Evolutionary conservation across 331 rosid species (phyloP), one percentile per base, ranked within the genome.

Genomic region (Malus hybrid): DNA sequence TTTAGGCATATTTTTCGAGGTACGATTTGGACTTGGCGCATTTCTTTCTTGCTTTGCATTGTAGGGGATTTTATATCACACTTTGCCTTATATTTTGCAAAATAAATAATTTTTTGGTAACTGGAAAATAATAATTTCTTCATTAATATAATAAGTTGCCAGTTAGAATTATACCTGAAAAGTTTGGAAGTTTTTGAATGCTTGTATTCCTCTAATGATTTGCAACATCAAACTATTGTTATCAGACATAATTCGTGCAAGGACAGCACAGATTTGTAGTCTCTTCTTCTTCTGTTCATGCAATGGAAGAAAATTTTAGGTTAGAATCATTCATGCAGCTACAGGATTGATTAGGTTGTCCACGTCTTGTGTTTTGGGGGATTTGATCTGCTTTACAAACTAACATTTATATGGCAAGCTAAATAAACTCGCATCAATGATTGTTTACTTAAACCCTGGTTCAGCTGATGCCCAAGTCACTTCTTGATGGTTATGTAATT

Each of bases 1-100:
- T 92, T 92, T 80, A 88, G 93, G 71, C 97, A 92, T 77, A 88
- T 92, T 72, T 92, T 92, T 76, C 89, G 97, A 57, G 97, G 97
- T 90, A 81, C 8, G 74, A 64, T 70, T 78, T 63, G 24, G 31
- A 68, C 69, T 78, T 59, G 48, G 28, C 48, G 11, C 56, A 31
- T 71, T 73, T 59, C 73, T 79, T 46, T 48, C 27, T 48, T 60
- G 44, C 7, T 22, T 27, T 32, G 31, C 19, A 27, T 29, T 8
- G 14, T 57, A 54, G 36, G 59, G n/a, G 10, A 50, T 36, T 11
- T 52, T 76, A 22, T 67, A 24, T 44, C 44, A 22, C 33, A 73
- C 4, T 48, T 33, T 42, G 27, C 42, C 69, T 16, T 61, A 5
- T 16, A 9, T 27, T 27, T 42, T 27, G 44, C 39, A 4, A 2